phyloP scores from a whole-genome alignment of 83 land plant species.

The Picea abies region DNA sequence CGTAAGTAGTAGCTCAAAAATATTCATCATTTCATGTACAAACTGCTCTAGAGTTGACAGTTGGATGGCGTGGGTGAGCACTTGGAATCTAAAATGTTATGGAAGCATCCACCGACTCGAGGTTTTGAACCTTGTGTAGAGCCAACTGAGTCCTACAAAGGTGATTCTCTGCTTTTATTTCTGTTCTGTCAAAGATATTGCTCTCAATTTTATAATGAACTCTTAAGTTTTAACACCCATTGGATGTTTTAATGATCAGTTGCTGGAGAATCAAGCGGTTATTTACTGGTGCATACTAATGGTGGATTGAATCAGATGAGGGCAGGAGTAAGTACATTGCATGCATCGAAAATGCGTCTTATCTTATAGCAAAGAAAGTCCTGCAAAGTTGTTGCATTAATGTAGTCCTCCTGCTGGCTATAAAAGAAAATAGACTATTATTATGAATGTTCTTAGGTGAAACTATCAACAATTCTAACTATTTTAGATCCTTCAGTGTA shows the following conservation, averaged over 20 bases:
- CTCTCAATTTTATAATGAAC: neutral
- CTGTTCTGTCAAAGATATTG: neutral
- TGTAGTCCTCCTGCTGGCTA: too few relatives aligned
- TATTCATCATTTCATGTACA: slow-evolving; percentile 44
- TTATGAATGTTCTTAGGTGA: too few relatives aligned
- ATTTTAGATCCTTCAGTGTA: too few relatives aligned
- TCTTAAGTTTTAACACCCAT: neutral
- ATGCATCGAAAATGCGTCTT: too few relatives aligned
- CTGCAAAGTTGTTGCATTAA: too few relatives aligned
- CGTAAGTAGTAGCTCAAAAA: slow-evolving; percentile 26
- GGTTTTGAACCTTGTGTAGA: slow-evolving; percentile 51
- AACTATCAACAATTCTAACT: too few relatives aligned
- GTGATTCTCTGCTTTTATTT: slow-evolving; percentile 23
- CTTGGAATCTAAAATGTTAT: slow-evolving; percentile 35
- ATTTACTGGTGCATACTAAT: slow-evolving; percentile 62
- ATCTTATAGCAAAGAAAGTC: too few relatives aligned
- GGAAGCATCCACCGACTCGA: slow-evolving; percentile 60
- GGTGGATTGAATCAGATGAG: slow-evolving; percentile 83
- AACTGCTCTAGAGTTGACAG: slow-evolving; percentile 59
- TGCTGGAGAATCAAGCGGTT: slow-evolving; percentile 52
- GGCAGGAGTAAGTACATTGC: slow-evolving; percentile 56
- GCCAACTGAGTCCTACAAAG: slow-evolving; percentile 40
- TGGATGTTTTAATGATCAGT: slow-evolving; percentile 17
- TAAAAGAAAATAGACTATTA: too few relatives aligned
- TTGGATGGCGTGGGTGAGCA: slow-evolving; percentile 30